Evolutionary conservation across 257 asterid genomes (phyloP).

Genomic region (Voacanga thouarsii): DNA sequence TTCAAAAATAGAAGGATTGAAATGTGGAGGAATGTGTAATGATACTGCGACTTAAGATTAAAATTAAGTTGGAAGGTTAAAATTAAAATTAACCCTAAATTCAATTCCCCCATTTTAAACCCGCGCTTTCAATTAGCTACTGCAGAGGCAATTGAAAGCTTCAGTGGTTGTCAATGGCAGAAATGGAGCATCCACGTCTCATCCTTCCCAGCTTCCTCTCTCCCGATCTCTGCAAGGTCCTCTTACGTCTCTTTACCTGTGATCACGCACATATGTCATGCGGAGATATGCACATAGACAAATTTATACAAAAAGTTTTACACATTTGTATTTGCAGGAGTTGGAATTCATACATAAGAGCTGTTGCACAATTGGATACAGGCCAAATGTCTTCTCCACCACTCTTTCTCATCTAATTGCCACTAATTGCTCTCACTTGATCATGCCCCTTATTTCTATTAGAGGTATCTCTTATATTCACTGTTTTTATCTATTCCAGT

Average conservation of each 20-base stretch:
- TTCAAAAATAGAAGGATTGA: no score
- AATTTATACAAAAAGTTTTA: neutral
- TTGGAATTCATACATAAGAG: slow-evolving; percentile 86
- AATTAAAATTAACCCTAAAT: no score
- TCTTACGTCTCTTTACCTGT: neutral
- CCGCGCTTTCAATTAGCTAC: neutral
- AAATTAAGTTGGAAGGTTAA: no score
- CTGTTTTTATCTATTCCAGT: neutral
- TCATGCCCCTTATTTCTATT: slow-evolving; percentile 72
- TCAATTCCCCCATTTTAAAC: no score
- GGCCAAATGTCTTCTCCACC: slow-evolving; percentile 88
- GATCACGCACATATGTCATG: neutral
- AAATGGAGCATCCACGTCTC: slow-evolving; percentile 33
- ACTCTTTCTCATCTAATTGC: slow-evolving; percentile 85
- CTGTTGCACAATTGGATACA: slow-evolving; percentile 83
- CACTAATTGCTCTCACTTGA: slow-evolving; percentile 69
- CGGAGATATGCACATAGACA: neutral
- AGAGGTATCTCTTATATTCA: slow-evolving; percentile 46
- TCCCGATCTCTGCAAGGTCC: slow-evolving; percentile 33
- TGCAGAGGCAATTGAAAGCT: neutral
- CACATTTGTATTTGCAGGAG: slow-evolving; percentile 38
- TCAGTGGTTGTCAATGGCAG: neutral
- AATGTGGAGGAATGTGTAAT: no score
- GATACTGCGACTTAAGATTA: no score
- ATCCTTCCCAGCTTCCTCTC: slow-evolving; percentile 33